Conservation (phyloP, 2,329 filamentous ascomycete genomes). For the Curvularia sp. region DNA sequence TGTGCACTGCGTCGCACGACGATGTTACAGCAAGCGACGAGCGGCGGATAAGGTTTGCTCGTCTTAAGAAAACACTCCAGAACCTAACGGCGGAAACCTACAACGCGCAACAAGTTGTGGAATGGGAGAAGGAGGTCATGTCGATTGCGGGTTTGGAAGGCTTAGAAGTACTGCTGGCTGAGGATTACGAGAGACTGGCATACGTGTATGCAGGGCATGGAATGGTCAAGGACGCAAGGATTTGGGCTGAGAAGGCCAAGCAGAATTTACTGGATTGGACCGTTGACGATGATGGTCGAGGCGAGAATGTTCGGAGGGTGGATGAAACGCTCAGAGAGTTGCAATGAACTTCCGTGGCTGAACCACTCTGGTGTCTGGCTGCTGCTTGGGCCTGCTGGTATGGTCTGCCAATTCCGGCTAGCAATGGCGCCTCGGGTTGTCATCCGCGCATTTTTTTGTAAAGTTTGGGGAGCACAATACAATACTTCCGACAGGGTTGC, state of each 20-base stretch:
- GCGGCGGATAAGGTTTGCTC: constrained; percentile 27
- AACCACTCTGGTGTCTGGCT: neutral
- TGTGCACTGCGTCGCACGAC: constrained; percentile 28
- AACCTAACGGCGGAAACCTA: constrained; percentile 31
- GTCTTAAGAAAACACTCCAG: constrained; percentile 23
- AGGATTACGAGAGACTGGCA: constrained; percentile 36
- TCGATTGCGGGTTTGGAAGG: constrained; percentile 32
- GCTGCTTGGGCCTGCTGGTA: neutral
- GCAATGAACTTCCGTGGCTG: constrained; percentile 3
- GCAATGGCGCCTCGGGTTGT: neutral
- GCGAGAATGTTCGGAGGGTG: constrained; percentile 25
- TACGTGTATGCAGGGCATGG: constrained; percentile 35
- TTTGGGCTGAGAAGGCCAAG: constrained; percentile 31
- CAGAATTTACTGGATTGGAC: constrained; percentile 31
- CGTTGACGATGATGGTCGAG: constrained; percentile 26
- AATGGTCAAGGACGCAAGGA: constrained; percentile 22
- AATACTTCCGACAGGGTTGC: neutral
- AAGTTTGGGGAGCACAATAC: neutral
- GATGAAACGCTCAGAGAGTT: constrained; percentile 31
- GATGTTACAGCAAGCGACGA: constrained; percentile 30
- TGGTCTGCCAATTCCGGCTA: neutral
- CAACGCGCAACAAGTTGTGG: constrained; percentile 31
- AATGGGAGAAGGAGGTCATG: constrained; percentile 36
- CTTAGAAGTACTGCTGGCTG: constrained; percentile 29
- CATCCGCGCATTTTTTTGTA: neutral